Evolutionary conservation across 371 early-diverging fungal genomes (phyloP).

Genomic region (Phascolomyces articulosus): DNA sequence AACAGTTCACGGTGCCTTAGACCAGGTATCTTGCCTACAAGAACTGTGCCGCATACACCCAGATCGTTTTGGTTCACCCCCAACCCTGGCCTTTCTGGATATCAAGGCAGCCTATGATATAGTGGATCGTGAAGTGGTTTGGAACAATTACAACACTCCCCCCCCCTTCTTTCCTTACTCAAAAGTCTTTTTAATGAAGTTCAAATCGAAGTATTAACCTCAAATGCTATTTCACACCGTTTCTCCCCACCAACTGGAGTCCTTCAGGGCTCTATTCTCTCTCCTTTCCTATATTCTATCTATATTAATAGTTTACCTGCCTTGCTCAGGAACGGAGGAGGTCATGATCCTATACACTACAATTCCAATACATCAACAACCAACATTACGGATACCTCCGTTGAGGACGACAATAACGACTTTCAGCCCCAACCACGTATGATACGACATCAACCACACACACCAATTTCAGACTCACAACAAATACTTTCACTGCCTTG

Average conservation of each 20-base stretch:
- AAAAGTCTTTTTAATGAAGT: conserved; percentile 17
- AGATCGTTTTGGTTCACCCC: not conserved
- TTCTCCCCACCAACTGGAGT: conserved; percentile 12
- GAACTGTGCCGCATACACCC: not conserved
- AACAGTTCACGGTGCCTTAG: not conserved
- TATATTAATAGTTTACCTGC: conserved; percentile 18
- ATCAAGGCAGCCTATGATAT: no score
- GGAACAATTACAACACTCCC: conserved; percentile 6
- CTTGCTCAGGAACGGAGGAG: conserved; percentile 4
- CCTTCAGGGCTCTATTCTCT: no score
- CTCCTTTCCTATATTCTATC: no score
- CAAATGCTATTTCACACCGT: conserved; percentile 4
- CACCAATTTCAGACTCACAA: no score
- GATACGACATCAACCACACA: not conserved
- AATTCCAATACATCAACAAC: no score
- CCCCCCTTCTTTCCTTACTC: conserved; percentile 2
- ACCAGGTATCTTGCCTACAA: conserved; percentile 8
- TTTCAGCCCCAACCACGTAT: no score
- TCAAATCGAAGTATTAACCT: not conserved
- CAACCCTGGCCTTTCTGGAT: conserved; percentile 21
- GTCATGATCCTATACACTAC: no score
- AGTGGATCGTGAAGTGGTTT: conserved; percentile 15
- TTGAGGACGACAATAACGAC: conserved; percentile 3
- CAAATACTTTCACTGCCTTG: no score
- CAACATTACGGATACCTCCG: not conserved